Percentiles rank a stretch among this genome's conserved stretches.
Evolutionary conservation across 345 rosid genomes (phyloP).

Genomic region (Eucalyptus cloeziana): DNA sequence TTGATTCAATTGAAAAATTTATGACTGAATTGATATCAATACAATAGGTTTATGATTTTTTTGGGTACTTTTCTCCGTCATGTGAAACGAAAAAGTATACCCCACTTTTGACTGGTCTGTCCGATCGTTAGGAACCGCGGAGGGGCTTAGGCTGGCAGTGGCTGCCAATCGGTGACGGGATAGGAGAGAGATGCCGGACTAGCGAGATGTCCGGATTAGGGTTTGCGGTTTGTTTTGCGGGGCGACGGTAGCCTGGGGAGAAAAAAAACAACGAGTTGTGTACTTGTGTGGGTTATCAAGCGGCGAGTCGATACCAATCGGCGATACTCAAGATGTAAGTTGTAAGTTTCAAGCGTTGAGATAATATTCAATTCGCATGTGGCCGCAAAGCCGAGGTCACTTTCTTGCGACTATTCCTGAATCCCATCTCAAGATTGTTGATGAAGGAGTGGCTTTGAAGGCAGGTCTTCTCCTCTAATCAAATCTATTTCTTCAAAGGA

Average conservation of each 20-base stretch:
- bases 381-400: no score
- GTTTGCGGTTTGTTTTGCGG: not conserved
- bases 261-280: not conserved
- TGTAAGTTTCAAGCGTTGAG: not conserved
- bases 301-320: not conserved
- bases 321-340: not conserved
- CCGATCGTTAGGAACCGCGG: not conserved
- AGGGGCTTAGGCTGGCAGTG: not conserved
- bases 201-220: not conserved
- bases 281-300: not conserved
- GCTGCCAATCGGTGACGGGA: not conserved
- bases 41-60: rapidly evolving
- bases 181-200: not conserved
- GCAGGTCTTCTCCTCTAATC: not conserved
- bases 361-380: not conserved
- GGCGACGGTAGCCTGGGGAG: not conserved
- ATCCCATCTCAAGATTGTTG: not conserved
- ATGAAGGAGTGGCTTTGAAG: not conserved
- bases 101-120: not conserved
- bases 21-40: rapidly evolving
- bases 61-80: no score
- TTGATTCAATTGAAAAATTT: no score
- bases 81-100: not conserved
- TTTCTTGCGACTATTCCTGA: not conserved
- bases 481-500: not conserved